Conservation (phyloP, 192 early-diverging fungal genomes). For the Irineochytrium annulatum region DNA sequence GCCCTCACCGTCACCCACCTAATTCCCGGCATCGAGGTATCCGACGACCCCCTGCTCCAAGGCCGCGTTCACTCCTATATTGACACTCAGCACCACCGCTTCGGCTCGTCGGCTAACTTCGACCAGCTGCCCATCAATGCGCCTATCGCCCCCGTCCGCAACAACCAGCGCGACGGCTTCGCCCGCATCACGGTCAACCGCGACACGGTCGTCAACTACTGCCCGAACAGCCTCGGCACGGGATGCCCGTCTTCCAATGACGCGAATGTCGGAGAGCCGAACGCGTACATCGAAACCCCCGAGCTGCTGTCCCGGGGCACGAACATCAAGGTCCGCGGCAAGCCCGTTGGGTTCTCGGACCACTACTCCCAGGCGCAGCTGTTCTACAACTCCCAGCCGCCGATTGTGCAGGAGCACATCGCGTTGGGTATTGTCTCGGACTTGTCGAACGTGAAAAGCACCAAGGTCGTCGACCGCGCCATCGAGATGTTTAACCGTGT, state of each 20-base stretch:
- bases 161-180: constrained; percentile 76
- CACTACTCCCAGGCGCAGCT: constrained; percentile 28
- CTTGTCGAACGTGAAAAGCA: constrained; percentile 28
- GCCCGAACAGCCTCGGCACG: constrained; percentile 19
- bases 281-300: neutral
- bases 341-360: constrained; percentile 14
- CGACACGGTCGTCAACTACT: constrained; percentile 59
- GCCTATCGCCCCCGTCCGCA: constrained; percentile 52
- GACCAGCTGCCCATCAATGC: constrained; percentile 79
- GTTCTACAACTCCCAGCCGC: constrained; percentile 33
- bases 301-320: constrained; percentile 3
- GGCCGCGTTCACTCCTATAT: constrained; percentile 77
- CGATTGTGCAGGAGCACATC: constrained; percentile 29
- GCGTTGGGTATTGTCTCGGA: constrained; percentile 32
- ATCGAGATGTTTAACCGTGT: constrained; percentile 22
- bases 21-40: constrained; percentile 76
- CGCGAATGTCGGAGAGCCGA: constrained; percentile 5
- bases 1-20: constrained; percentile 75
- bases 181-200: constrained; percentile 62
- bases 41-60: constrained; percentile 79
- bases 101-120: constrained; percentile 71
- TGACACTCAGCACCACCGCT: constrained; percentile 82
- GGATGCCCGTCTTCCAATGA: constrained; percentile 2
- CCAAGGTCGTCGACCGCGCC: constrained; percentile 9
- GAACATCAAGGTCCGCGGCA: constrained; percentile 9